Evolutionary conservation across 768 basidiomycete species (phyloP), one percentile per base, ranked within the genome.

Genomic region (Tulasnella sp.): DNA sequence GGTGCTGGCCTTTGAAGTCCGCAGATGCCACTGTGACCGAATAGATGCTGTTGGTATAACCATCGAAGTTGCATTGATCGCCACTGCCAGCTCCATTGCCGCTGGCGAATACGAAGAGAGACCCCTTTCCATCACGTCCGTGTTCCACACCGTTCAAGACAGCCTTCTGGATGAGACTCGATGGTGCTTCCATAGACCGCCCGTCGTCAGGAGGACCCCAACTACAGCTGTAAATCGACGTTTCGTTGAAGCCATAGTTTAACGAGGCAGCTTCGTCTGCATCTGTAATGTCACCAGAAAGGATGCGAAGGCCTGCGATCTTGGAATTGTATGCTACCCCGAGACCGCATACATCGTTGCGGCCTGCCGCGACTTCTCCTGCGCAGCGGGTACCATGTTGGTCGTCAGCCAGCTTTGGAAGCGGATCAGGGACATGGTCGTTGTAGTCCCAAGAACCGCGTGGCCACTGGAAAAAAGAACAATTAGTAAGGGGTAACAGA

Each of bases 121-220:
- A 95, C 0, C 98, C 98, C 82, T 93, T 95, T 32, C 96, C 95
- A 37, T 85, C 88, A 69, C 98, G 90, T 1, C 98, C 98, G 44
- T 93, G 91, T 83, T 93, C 92, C 51, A 98, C 90, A 26, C 98
- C 98, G 81, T 98, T 97, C 35, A 99, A 86, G 81, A 99, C 91
- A 10, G 98, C 94, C 83, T 97, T 96, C 82, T 93, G 88, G 82
- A 99, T 98, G 71, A 99, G 87, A 81, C 93, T 92, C 18, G 89
- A 90, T 0, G 98, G 98, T 0, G 90, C 95, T 83, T 99, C 98
- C 97, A 99, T 98, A 0, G 93, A 91, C 81, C 87, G 87, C 11
- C 97, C 97, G 81, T 98, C 93, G 83, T 99, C 97, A 0, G 96
- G 93, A 11, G 98, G 98, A 6, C 98, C 98, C 98, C 98, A 99